These are phyloP conservation scores for Citrus inodora DNA, from an alignment of 345 rosid species.

Conservation along the genomic window DNA sequence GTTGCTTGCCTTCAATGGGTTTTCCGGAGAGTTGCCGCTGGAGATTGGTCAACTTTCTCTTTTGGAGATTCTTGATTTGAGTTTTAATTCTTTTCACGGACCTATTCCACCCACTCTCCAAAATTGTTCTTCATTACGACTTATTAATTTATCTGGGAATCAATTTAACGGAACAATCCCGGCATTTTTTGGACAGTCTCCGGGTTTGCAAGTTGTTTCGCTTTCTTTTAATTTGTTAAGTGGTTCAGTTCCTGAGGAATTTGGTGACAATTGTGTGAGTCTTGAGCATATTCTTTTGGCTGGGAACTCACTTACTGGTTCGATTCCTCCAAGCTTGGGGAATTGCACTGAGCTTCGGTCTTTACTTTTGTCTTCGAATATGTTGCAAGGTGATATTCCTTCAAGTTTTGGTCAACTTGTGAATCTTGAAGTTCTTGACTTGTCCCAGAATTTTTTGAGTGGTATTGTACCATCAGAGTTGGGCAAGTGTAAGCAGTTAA, in stretches of 20 bases:
- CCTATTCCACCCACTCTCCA: conserved; percentile 26
- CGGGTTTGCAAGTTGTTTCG: conserved; percentile 24
- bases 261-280: conserved; percentile 34
- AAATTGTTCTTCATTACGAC: conserved; percentile 33
- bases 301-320: conserved; percentile 37
- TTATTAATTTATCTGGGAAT: conserved; percentile 43
- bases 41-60: conserved; percentile 35
- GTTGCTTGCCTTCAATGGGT: conserved; percentile 39
- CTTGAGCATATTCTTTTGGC: conserved; percentile 39
- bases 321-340: conserved; percentile 39
- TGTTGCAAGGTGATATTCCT: conserved; percentile 39
- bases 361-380: conserved; percentile 38
- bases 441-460: conserved; percentile 43
- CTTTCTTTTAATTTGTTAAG: conserved; percentile 37
- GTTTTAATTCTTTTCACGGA: conserved; percentile 42
- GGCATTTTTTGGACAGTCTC: conserved; percentile 14
- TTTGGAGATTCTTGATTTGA: conserved; percentile 51
- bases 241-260: conserved; percentile 29
- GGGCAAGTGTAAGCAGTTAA: conserved; percentile 34
- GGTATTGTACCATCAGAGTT: conserved; percentile 41
- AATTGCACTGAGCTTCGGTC: conserved; percentile 33
- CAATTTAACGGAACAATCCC: conserved; percentile 39
- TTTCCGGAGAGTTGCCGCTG: conserved; percentile 35
- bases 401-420: conserved; percentile 25
- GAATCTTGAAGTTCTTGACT: conserved; percentile 44